Conservation (phyloP, 208 protist species). For the Vickermania ingenoplastis region DNA sequence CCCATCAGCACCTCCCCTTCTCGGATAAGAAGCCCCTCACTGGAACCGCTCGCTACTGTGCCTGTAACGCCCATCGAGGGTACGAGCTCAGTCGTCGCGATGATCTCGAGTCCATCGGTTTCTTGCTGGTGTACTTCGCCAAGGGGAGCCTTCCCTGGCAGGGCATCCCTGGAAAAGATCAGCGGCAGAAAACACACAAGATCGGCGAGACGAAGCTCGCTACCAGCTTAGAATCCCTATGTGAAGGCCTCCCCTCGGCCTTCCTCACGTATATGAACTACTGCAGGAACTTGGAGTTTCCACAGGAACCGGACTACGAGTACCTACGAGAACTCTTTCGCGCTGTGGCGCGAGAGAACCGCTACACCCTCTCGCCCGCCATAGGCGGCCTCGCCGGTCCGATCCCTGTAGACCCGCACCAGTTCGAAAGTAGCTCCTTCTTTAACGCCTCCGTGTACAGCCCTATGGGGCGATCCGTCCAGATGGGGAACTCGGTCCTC, state of each 20-base stretch:
- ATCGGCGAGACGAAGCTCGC: constrained; percentile 82
- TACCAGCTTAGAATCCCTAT: constrained; percentile 56
- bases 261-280: constrained; percentile 66
- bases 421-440: background rate
- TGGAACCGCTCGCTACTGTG: constrained; percentile 99
- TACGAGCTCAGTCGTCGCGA: constrained; percentile 94
- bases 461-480: background rate
- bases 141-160: constrained; percentile 91
- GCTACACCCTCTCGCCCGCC: constrained; percentile 12
- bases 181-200: constrained; percentile 60
- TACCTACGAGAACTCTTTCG: constrained; percentile 64
- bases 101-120: constrained; percentile 91
- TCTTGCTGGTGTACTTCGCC: constrained; percentile 91
- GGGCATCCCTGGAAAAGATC: constrained; percentile 71
- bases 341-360: constrained; percentile 20
- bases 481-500: background rate
- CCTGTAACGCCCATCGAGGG: constrained; percentile 98
- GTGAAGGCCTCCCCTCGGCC: constrained; percentile 48
- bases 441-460: background rate
- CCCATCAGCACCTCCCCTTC: constrained; percentile 96
- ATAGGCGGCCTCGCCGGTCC: background rate
- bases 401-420: background rate
- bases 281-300: constrained; percentile 65
- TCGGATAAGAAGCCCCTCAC: constrained; percentile 97
- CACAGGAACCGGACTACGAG: constrained; percentile 71